phyloP scores from a whole-genome alignment of 805 yeast genomes.

The Barnettozyma californica region DNA sequence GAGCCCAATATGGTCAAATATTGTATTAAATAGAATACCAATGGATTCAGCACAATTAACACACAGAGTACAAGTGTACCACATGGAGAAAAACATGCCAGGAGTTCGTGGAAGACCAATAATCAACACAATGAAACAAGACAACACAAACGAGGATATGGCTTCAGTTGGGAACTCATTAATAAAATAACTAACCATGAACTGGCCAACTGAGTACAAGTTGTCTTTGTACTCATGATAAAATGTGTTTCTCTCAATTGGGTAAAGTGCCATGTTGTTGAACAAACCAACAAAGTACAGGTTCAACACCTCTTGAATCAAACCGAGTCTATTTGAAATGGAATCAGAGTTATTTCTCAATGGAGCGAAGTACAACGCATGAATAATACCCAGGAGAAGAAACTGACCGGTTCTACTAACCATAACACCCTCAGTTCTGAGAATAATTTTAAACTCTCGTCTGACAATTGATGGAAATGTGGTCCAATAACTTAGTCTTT shows the following conservation, averaged over 20 bases:
- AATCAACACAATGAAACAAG: slow-evolving; percentile 60
- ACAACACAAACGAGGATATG: slow-evolving; percentile 49
- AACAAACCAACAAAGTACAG: slow-evolving; percentile 76
- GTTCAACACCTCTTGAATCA: slow-evolving; percentile 68
- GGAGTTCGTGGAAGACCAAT: slow-evolving; percentile 66
- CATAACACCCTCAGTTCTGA: slow-evolving; percentile 51
- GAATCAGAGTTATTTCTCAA: slow-evolving; percentile 42
- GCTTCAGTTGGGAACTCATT: slow-evolving; percentile 69
- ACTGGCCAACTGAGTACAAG: slow-evolving; percentile 60
- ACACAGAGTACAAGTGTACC: slow-evolving; percentile 45
- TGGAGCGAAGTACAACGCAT: slow-evolving; percentile 65
- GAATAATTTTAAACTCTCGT: slow-evolving; percentile 33
- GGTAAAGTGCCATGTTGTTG: slow-evolving; percentile 71
- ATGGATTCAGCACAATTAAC: slow-evolving; percentile 79
- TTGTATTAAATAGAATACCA: slow-evolving; percentile 69
- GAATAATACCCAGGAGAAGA: slow-evolving; percentile 55
- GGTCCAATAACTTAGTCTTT: slow-evolving; percentile 13
- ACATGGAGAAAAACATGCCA: slow-evolving; percentile 58
- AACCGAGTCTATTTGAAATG: slow-evolving; percentile 63
- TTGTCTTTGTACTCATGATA: slow-evolving; percentile 75
- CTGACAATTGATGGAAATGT: slow-evolving; percentile 31
- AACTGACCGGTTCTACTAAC: slow-evolving; percentile 63
- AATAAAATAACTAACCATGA: slow-evolving; percentile 52
- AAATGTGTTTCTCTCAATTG: slow-evolving; percentile 66
- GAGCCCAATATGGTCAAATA: slow-evolving; percentile 67